Conservation (phyloP, 352 stramenopile genomes). For the Phytophthora megakarya region DNA sequence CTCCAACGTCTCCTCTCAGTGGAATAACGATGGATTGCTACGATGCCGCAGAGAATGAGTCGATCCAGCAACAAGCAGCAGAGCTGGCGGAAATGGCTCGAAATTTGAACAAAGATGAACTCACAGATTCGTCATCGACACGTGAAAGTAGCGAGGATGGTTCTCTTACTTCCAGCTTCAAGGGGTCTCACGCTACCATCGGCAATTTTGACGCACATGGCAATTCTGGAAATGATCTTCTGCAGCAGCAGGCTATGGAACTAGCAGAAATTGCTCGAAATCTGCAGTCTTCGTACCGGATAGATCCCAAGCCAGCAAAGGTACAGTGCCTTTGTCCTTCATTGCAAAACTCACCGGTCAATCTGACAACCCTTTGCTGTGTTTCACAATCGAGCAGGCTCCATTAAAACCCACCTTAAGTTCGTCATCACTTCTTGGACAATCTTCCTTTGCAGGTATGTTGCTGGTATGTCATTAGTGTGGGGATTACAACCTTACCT, state of each 20-base stretch:
- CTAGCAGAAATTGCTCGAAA: slow-evolving; percentile 66
- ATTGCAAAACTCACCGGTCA: background rate
- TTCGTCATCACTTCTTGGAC: slow-evolving; percentile 36
- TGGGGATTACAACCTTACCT: background rate
- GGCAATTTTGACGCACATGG: slow-evolving; percentile 23
- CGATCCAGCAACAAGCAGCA: slow-evolving; percentile 43
- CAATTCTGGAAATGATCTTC: slow-evolving; percentile 42
- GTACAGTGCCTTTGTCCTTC: slow-evolving; percentile 1
- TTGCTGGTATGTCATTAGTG: background rate
- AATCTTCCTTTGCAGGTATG: slow-evolving; percentile 38
- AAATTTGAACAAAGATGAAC: slow-evolving; percentile 42
- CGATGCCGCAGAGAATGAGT: slow-evolving; percentile 37
- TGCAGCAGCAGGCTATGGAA: slow-evolving; percentile 69
- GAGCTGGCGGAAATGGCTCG: slow-evolving; percentile 47
- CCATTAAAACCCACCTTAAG: slow-evolving; percentile 37
- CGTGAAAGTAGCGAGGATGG: slow-evolving; percentile 40
- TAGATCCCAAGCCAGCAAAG: slow-evolving; percentile 28
- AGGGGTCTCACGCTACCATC: slow-evolving; percentile 24
- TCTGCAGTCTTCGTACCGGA: slow-evolving; percentile 56
- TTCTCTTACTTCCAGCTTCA: slow-evolving; percentile 35
- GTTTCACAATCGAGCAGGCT: slow-evolving; percentile 7
- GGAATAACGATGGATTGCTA: slow-evolving; percentile 12
- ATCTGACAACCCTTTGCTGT: background rate
- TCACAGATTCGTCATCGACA: slow-evolving; percentile 39
- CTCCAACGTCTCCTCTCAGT: slow-evolving; percentile 13